A percentile compares a stretch with the other conserved stretches of the same genome.
These are phyloP conservation scores for Zygoascus hellenicus DNA, from an alignment of 1,139 yeast genomes.

Conservation along the genomic window DNA sequence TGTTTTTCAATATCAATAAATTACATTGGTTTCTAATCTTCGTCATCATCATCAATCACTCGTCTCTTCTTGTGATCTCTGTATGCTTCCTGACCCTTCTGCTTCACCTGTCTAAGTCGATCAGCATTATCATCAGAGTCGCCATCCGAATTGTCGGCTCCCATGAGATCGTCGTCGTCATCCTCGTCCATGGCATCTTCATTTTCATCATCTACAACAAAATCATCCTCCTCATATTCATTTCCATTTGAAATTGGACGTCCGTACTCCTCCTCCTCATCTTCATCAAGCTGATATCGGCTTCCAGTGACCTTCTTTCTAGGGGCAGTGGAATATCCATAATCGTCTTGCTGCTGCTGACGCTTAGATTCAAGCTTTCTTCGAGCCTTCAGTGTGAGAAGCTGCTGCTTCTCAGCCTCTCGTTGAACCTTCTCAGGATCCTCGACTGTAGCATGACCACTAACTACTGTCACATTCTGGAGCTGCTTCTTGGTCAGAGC, in stretches of 20 bases:
- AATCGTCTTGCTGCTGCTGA: slow-evolving; percentile 61
- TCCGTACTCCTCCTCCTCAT: slow-evolving; percentile 29
- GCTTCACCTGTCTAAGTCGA: slow-evolving; percentile 55
- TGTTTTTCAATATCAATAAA: no score
- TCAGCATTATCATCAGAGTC: slow-evolving; percentile 50
- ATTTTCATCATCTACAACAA: slow-evolving; percentile 45
- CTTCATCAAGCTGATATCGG: slow-evolving; percentile 25
- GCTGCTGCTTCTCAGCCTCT: slow-evolving; percentile 73
- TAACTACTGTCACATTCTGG: slow-evolving; percentile 46
- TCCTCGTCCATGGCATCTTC: slow-evolving; percentile 42
- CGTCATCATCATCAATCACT: slow-evolving; percentile 52
- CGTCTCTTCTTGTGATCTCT: slow-evolving; percentile 31
- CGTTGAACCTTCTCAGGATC: slow-evolving; percentile 87
- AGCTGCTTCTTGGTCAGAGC: slow-evolving; percentile 67
- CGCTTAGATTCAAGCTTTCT: slow-evolving; percentile 48
- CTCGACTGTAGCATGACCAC: slow-evolving; percentile 68
- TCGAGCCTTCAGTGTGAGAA: slow-evolving; percentile 36
- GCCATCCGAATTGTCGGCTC: slow-evolving; percentile 34
- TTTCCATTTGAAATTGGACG: slow-evolving; percentile 38
- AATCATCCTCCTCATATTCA: slow-evolving; percentile 51
- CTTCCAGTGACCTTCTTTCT: slow-evolving; percentile 10
- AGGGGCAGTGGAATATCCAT: slow-evolving; percentile 10
- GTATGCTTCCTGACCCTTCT: slow-evolving; percentile 50
- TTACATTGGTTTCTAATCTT: slow-evolving; percentile 30
- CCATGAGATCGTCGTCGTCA: slow-evolving; percentile 33